Conservation (phyloP, 176 grass and related monocot genomes). For the Carex scoparia region DNA sequence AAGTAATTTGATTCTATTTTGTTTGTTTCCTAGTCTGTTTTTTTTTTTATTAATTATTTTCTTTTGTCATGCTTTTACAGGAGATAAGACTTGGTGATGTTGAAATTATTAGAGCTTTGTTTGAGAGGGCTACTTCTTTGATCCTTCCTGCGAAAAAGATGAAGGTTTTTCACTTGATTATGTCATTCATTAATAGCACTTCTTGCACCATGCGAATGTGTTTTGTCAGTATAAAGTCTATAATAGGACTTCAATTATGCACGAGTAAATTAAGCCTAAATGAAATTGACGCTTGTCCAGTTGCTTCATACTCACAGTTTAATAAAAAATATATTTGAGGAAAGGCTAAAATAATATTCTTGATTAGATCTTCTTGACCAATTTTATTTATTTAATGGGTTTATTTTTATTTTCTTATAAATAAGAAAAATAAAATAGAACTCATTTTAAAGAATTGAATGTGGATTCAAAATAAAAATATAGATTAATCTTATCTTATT, state of each 20-base stretch:
- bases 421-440: too few species aligned
- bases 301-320: neutral
- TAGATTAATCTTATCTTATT: too few species aligned
- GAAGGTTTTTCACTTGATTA: constrained; percentile 42
- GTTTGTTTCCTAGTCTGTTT: constrained; percentile 14
- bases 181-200: neutral
- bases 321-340: too few species aligned
- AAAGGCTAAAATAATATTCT: too few species aligned
- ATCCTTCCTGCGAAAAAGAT: constrained; percentile 95
- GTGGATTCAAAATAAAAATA: too few species aligned
- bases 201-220: neutral
- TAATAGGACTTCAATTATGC: neutral
- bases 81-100: constrained; percentile 68
- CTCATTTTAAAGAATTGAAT: too few species aligned
- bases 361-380: too few species aligned
- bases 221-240: neutral
- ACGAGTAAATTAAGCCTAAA: neutral
- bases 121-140: constrained; percentile 75
- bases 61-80: constrained; percentile 30
- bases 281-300: neutral
- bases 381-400: too few species aligned
- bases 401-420: too few species aligned
- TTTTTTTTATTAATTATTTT: constrained; percentile 22
- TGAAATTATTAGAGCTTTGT: constrained; percentile 63
- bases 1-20: constrained; percentile 38